phyloP scores from a whole-genome alignment of 2,329 filamentous ascomycete genomes.

The Colletotrichum destructivum region DNA sequence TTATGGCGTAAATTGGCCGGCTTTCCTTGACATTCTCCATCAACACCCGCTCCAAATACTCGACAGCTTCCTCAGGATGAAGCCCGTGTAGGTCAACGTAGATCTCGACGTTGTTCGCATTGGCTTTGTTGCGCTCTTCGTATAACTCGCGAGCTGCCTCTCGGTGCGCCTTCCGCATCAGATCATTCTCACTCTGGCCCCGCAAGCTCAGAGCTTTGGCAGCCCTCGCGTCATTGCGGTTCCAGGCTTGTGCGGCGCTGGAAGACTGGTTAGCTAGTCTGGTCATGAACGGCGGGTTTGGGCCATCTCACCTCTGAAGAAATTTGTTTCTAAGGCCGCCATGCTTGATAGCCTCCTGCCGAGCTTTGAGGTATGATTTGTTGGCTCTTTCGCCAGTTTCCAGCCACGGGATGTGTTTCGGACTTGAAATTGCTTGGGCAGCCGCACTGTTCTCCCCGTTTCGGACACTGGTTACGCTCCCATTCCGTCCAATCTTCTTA shows the following conservation, averaged over 20 bases:
- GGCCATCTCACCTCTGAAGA: conserved; percentile 80
- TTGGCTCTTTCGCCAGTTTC: conserved; percentile 94
- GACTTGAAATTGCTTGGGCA: conserved; percentile 86
- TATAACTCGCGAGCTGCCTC: conserved; percentile 94
- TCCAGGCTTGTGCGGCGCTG: conserved; percentile 98
- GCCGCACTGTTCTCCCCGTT: conserved; percentile 84
- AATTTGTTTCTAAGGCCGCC: conserved; percentile 98
- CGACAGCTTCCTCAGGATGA: conserved; percentile 97
- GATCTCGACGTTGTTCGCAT: conserved; percentile 75
- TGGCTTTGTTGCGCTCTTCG: conserved; percentile 89
- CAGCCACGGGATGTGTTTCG: conserved; percentile 95
- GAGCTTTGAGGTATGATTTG: conserved; percentile 93
- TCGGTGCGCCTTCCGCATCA: conserved; percentile 97
- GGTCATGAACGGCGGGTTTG: background rate
- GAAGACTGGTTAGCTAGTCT: conserved; percentile 11
- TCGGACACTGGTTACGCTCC: conserved; percentile 74
- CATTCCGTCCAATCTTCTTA: conserved; percentile 74
- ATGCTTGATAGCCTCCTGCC: conserved; percentile 97
- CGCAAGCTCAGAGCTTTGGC: conserved; percentile 95
- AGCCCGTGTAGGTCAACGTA: conserved; percentile 98
- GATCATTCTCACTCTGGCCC: conserved; percentile 95
- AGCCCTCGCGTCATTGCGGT: conserved; percentile 95
- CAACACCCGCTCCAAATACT: conserved; percentile 91
- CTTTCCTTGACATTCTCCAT: conserved; percentile 83
- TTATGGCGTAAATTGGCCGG: conserved; percentile 92